Conservation (phyloP, 164 flowering plant species). For the Piper longum region DNA sequence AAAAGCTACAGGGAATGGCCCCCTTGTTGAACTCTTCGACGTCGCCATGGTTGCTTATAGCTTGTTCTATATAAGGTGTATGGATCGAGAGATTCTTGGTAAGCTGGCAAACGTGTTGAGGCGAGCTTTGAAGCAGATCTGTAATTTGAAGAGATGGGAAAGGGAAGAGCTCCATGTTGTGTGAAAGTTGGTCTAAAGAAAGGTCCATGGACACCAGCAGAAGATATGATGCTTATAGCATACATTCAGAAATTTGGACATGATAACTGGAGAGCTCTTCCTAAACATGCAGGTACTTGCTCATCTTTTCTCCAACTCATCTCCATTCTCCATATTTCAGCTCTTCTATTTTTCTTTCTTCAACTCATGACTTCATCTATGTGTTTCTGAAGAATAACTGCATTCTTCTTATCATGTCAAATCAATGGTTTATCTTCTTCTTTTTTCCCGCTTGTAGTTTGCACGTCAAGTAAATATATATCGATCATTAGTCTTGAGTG, state of each 20-base stretch:
- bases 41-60: not conserved
- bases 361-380: no score
- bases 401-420: not conserved
- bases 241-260: slow-evolving; percentile 64
- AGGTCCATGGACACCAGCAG: slow-evolving; percentile 75
- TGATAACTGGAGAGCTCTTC: slow-evolving; percentile 71
- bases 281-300: slow-evolving; percentile 47
- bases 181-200: slow-evolving; percentile 50
- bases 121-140: not conserved
- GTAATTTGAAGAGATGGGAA: slow-evolving; percentile 5
- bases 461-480: no score
- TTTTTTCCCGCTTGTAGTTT: no score
- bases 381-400: not conserved
- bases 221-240: slow-evolving; percentile 46
- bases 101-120: not conserved
- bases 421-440: no score
- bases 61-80: slow-evolving; percentile 2
- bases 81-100: not conserved
- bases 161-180: slow-evolving; percentile 62
- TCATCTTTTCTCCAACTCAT: slow-evolving; percentile 4
- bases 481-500: no score
- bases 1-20: not conserved
- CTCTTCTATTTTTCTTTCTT: not conserved
- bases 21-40: slow-evolving; percentile 2
- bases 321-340: not conserved